These are phyloP conservation scores for Cordyceps cicadae DNA, from an alignment of 2,329 filamentous ascomycete genomes.

Conservation along the genomic window DNA sequence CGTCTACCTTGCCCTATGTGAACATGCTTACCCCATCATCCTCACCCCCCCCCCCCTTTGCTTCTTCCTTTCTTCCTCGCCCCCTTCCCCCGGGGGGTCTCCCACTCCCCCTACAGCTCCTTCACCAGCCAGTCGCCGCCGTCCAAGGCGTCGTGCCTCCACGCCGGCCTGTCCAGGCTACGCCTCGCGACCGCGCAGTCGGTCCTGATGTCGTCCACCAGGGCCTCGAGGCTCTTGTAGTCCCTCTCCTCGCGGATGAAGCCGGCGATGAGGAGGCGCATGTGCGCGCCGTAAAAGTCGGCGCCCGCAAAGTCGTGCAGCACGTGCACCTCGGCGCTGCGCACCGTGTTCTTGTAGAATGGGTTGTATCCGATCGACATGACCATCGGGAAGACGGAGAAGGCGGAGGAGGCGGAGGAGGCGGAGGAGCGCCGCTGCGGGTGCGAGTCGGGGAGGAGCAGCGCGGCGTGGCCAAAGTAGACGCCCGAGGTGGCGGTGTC, in stretches of 20 bases:
- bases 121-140: slow-evolving; percentile 28
- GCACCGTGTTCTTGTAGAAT: slow-evolving; percentile 86
- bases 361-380: slow-evolving; percentile 97
- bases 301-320: slow-evolving; percentile 59
- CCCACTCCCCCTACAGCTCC: not conserved
- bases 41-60: no score
- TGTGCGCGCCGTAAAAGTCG: slow-evolving; percentile 78
- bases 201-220: slow-evolving; percentile 79
- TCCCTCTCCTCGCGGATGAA: slow-evolving; percentile 86
- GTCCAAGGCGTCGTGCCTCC: slow-evolving; percentile 34
- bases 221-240: slow-evolving; percentile 72
- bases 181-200: slow-evolving; percentile 76
- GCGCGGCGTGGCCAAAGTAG: slow-evolving; percentile 86
- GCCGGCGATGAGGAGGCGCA: slow-evolving; percentile 74
- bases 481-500: slow-evolving; percentile 64
- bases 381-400: slow-evolving; percentile 69
- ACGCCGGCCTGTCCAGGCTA: slow-evolving; percentile 62
- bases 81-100: no score
- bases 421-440: slow-evolving; percentile 26
- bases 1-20: not conserved
- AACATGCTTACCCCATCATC: not conserved
- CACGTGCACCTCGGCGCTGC: slow-evolving; percentile 84
- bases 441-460: slow-evolving; percentile 48
- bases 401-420: slow-evolving; percentile 18
- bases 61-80: no score